Conservation (phyloP, 1,139 yeast species). For the Sugiyamaella japonica region DNA sequence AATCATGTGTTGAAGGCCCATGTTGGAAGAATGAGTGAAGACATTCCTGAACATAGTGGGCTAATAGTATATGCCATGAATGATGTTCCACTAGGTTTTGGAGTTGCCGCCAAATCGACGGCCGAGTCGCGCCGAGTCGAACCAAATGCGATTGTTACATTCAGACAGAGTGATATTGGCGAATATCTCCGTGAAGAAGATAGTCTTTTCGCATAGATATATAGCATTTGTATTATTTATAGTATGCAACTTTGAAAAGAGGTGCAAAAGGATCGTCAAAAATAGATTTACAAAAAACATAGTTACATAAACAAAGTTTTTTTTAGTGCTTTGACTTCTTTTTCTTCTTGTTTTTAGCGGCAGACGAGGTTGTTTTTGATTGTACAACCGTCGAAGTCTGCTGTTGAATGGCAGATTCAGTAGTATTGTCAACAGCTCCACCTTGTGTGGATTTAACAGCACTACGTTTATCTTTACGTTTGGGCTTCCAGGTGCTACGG, state of each 20-base stretch:
- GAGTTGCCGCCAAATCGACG: slow-evolving; percentile 93
- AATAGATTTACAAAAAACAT: neutral
- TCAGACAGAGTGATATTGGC: slow-evolving; percentile 97
- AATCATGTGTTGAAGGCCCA: slow-evolving; percentile 97
- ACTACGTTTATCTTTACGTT: slow-evolving; percentile 50
- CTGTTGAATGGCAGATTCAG: slow-evolving; percentile 42
- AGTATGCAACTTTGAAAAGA: neutral
- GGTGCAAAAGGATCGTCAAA: neutral
- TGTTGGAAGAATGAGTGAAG: slow-evolving; percentile 94
- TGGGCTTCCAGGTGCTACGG: slow-evolving; percentile 79
- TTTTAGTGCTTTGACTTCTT: slow-evolving; percentile 44
- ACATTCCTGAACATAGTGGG: slow-evolving; percentile 98
- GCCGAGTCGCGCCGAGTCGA: slow-evolving; percentile 81
- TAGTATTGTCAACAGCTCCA: slow-evolving; percentile 59
- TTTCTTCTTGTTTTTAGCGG: slow-evolving; percentile 46
- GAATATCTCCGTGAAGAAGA: slow-evolving; percentile 98
- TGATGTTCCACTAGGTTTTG: slow-evolving; percentile 93
- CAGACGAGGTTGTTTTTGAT: slow-evolving; percentile 22
- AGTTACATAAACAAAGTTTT: slow-evolving; percentile 4
- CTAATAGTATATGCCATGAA: slow-evolving; percentile 87
- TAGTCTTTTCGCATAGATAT: slow-evolving; percentile 72
- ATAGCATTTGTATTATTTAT: slow-evolving; percentile 12
- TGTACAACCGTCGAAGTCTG: slow-evolving; percentile 30
- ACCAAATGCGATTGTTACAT: slow-evolving; percentile 93
- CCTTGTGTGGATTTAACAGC: slow-evolving; percentile 56